Base-by-base conservation (phyloP, 345 rosid species). In the Eucalyptus pauciflora region DNA sequence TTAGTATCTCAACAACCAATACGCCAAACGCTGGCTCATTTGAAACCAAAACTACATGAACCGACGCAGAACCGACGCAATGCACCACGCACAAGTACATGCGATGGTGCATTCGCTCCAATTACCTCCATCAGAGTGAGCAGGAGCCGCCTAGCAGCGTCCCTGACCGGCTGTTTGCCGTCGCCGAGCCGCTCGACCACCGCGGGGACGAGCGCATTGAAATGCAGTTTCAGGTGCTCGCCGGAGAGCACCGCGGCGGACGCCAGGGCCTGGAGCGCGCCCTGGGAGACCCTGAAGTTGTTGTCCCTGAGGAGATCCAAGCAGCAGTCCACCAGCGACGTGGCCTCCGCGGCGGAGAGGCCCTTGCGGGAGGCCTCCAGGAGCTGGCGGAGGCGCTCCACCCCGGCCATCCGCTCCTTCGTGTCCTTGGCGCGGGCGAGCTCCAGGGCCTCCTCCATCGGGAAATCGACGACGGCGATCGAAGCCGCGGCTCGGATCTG, bases 331-430 rank as follows among this genome's bases (percentile, higher is more conserved):
- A 98, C 98, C 4, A 98, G 96, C 69, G 97, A 91, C 45, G 97
- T 94, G 87, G 96, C 95, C 89, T 98, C 99, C 43, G 99, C 56
- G 18, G 96, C 90, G 87, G 92, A 93, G 87, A 98, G 93, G 88
- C 97, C 93, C 94, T 93, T 95, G 86, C 97, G 89, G 87, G 96
- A 95, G 89, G 97, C 96, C 93, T 98, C 99, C 2, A 98, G 97
- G 52, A 94, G 96, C 91, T 97, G 96, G 92, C 96, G 96, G 18
- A 98, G 95, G 27, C 98, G 93, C 93, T 98, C 99, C 67, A 98
- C 99, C 37, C 97, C 99, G 8, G 99, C 99, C 99, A 98, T 98
- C 92, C 99, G 93, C 95, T 97, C 99, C 90, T 98, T 98, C 5
- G 99, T 96, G 91, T 97, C 99, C 93, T 98, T 98, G 58, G 99